Evolutionary conservation across 208 protist genomes (phyloP).

Genomic region (Endotrypanum monterogeii): DNA sequence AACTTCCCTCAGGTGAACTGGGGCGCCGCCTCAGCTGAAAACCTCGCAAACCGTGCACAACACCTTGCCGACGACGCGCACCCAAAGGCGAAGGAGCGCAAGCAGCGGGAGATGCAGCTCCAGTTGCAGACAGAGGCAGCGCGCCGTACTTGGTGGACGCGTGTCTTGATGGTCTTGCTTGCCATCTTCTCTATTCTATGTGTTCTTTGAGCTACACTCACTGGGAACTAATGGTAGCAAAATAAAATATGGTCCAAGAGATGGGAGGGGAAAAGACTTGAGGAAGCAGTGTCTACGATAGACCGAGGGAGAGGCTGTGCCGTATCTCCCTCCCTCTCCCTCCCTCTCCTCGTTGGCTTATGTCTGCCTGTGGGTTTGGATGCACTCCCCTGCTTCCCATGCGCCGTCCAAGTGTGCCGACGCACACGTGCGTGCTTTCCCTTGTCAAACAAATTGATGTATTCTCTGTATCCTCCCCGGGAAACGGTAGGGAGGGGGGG

Average conservation of each 20-base stretch:
- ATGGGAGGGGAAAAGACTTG: background rate
- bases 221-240: slow-evolving; percentile 17
- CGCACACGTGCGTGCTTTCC: no score
- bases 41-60: slow-evolving; percentile 52
- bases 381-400: no score
- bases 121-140: slow-evolving; percentile 41
- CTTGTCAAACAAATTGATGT: no score
- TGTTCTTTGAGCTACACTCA: slow-evolving; percentile 31
- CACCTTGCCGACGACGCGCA: slow-evolving; percentile 63
- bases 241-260: background rate
- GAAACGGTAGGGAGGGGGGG: no score
- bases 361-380: no score
- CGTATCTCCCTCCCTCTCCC: background rate
- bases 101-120: slow-evolving; percentile 30
- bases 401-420: background rate
- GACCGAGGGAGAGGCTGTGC: background rate
- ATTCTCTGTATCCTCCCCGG: no score
- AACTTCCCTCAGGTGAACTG: slow-evolving; percentile 78
- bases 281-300: background rate
- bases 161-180: slow-evolving; percentile 61
- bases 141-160: slow-evolving; percentile 64
- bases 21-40: slow-evolving; percentile 61
- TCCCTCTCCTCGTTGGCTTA: background rate
- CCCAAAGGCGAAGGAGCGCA: slow-evolving; percentile 40
- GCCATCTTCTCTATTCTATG: slow-evolving; percentile 70